Base-by-base conservation (phyloP, 2,329 filamentous ascomycete species). In the Shiraia sp. region DNA sequence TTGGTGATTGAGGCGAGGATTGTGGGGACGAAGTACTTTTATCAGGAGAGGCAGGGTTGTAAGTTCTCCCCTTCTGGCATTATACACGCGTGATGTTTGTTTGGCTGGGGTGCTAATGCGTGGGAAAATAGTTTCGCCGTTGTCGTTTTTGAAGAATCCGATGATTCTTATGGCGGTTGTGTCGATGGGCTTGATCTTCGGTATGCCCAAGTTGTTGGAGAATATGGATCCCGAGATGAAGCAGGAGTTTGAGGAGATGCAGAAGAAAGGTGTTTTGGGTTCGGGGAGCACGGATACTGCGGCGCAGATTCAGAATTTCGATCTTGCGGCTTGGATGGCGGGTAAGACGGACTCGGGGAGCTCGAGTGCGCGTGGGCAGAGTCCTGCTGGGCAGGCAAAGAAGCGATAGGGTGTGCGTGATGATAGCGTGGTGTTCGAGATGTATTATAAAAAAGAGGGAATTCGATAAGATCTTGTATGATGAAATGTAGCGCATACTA, bases 151-250 rank as follows among this genome's bases (percentile, higher is more conserved):
- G 59, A 93, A 93, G 76, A 96, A 89, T 66, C 93, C 93, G 3
- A 97, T 97, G 90, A 96, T 97, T 51, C 79, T 99, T 47, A 86
- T 99, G 76, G 90, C 87, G 4, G 72, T 95, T 24, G 83, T 93
- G 27, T 90, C 86, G 48, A 82, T 96, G 75, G 85, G 75, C 4
- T 76, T 96, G 53, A 90, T 96, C 50, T 79, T 97, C 59, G 91
- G 91, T 54, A 89, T 97, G 87, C 93, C 93, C 10, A 93, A 96
- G 71, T 71, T 99, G 41, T 84, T 97, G 75, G 91, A 97, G 36
- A 96, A 93, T 67, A 96, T 99, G 91, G 93, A 97, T 67, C 90
- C 90, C n/a, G 93, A 99, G 71, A 87, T 89, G 73, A 85, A 85
- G 59, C 89, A 88, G 59, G 93, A 97, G 68, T 96, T 93, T 66